Conservation (phyloP, 768 basidiomycete genomes). For the Dictyophora rubrovolvata region DNA sequence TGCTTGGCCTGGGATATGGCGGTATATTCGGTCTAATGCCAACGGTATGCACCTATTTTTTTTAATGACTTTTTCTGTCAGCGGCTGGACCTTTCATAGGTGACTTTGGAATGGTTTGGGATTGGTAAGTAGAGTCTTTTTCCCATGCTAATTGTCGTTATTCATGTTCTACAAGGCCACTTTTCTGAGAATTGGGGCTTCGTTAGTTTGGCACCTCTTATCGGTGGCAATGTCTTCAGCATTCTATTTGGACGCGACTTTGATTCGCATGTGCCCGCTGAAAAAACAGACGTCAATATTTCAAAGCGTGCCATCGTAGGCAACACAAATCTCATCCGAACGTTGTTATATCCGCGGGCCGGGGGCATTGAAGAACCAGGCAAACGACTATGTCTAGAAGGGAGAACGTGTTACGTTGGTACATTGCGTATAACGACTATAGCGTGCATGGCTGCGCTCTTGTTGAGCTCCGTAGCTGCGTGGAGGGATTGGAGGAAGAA, state of each 20-base stretch:
- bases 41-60: slow-evolving; percentile 18
- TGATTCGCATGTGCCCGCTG: slow-evolving; percentile 49
- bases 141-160: not conserved
- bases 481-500: slow-evolving; percentile 30
- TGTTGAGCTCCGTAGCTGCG: slow-evolving; percentile 41
- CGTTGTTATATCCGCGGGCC: not conserved
- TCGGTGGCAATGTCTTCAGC: slow-evolving; percentile 79
- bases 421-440: slow-evolving; percentile 41
- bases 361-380: not conserved
- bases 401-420: slow-evolving; percentile 48
- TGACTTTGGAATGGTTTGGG: slow-evolving; percentile 60
- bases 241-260: slow-evolving; percentile 72
- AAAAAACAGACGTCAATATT: slow-evolving; percentile 3
- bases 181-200: slow-evolving; percentile 86
- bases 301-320: not conserved
- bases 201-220: slow-evolving; percentile 54
- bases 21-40: slow-evolving; percentile 26
- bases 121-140: slow-evolving; percentile 43
- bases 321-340: not conserved
- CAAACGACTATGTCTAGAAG: slow-evolving; percentile 35
- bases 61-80: not conserved
- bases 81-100: slow-evolving; percentile 8
- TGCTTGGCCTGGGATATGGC: slow-evolving; percentile 47
- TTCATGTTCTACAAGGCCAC: slow-evolving; percentile 33
- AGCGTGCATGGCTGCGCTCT: slow-evolving; percentile 36